These are phyloP conservation scores for Ceratocystis huliohia DNA, from an alignment of 2,329 filamentous ascomycete genomes.

Conservation along the genomic window DNA sequence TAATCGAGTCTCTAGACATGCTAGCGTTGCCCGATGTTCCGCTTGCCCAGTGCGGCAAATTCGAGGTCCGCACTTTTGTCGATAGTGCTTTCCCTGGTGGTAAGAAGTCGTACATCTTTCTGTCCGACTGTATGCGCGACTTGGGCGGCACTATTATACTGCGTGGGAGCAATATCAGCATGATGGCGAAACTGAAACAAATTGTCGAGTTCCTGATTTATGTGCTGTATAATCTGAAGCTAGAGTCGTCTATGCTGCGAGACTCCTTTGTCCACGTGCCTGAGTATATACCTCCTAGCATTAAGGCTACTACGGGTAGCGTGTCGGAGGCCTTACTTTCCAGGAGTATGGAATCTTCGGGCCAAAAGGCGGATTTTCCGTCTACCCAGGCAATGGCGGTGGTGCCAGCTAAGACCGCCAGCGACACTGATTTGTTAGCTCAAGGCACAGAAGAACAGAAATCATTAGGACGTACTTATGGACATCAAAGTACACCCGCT, in stretches of 20 bases:
- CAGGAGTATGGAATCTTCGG: neutral
- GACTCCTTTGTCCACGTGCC: slow-evolving; percentile 86
- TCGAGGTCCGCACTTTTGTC: slow-evolving; percentile 92
- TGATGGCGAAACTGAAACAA: slow-evolving; percentile 68
- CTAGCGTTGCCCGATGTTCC: slow-evolving; percentile 59
- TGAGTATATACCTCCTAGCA: slow-evolving; percentile 32
- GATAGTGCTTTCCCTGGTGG: slow-evolving; percentile 58
- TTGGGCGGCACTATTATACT: slow-evolving; percentile 91
- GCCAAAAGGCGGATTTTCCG: neutral
- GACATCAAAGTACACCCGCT: neutral
- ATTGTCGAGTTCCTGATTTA: slow-evolving; percentile 99
- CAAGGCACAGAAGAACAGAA: neutral
- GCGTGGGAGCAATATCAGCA: slow-evolving; percentile 60
- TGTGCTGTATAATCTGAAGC: slow-evolving; percentile 91
- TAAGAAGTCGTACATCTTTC: slow-evolving; percentile 91
- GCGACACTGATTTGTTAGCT: neutral
- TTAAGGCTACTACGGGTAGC: neutral
- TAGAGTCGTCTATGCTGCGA: slow-evolving; percentile 86
- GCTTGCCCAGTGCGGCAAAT: slow-evolving; percentile 69
- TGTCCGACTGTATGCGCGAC: slow-evolving; percentile 79
- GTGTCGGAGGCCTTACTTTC: neutral
- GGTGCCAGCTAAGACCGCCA: neutral
- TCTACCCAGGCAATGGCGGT: neutral
- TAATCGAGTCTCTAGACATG: slow-evolving; percentile 93
- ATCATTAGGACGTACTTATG: neutral